phyloP scores from a whole-genome alignment of 495 filamentous ascomycete genomes.

The Penicillium flavigenum region DNA sequence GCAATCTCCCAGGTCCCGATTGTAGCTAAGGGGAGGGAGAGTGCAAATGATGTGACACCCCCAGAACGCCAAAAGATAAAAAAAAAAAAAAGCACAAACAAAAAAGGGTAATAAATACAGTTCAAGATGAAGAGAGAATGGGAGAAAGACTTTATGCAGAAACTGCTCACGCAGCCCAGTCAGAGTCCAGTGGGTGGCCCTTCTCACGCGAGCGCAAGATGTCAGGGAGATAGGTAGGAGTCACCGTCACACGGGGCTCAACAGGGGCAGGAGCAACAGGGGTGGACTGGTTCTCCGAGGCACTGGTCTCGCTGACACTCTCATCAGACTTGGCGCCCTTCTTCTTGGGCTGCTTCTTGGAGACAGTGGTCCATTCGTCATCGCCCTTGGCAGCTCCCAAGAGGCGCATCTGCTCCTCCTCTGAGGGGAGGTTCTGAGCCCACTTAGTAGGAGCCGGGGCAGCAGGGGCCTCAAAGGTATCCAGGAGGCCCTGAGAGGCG shows the following conservation, averaged over 20 bases:
- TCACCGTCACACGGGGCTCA: slow-evolving; percentile 44
- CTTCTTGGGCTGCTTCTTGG: slow-evolving; percentile 65
- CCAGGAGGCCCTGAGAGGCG: slow-evolving; percentile 4
- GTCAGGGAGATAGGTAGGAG: slow-evolving; percentile 45
- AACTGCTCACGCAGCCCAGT: slow-evolving; percentile 52
- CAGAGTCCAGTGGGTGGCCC: slow-evolving; percentile 58
- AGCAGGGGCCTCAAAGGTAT: slow-evolving; percentile 24
- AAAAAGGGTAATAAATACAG: slow-evolving; percentile 39
- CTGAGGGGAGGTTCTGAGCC: slow-evolving; percentile 64
- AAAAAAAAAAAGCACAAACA: background rate
- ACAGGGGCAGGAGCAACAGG: slow-evolving; percentile 33
- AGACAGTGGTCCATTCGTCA: slow-evolving; percentile 73
- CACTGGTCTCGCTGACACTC: slow-evolving; percentile 43
- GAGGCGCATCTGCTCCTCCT: slow-evolving; percentile 82
- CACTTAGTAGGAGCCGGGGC: slow-evolving; percentile 40
- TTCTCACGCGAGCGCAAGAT: slow-evolving; percentile 41
- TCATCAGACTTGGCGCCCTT: slow-evolving; percentile 44
- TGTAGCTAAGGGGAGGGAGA: slow-evolving; percentile 7
- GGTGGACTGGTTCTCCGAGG: slow-evolving; percentile 39
- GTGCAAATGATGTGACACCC: slow-evolving; percentile 32
- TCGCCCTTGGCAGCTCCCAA: slow-evolving; percentile 56
- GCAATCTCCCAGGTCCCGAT: slow-evolving; percentile 9
- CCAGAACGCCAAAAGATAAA: slow-evolving; percentile 39
- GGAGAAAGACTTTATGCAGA: background rate
- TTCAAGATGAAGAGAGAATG: slow-evolving; percentile 20